A percentile compares a stretch with the other conserved stretches of the same genome.
Evolutionary conservation across 768 basidiomycete genomes (phyloP).

Genomic region (Russula vinacea): DNA sequence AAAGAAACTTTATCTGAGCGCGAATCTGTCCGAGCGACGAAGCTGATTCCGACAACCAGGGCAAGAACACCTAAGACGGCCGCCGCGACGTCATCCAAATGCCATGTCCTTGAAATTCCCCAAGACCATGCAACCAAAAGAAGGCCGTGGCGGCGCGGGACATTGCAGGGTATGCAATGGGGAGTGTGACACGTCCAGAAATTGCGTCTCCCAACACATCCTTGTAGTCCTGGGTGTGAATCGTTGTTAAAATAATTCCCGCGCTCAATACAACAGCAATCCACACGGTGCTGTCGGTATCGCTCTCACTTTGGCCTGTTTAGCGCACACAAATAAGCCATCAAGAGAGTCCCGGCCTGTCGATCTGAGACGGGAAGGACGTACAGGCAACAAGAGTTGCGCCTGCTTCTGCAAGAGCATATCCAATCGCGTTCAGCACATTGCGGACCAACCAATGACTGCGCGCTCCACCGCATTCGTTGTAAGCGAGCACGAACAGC

Average conservation of each 20-base stretch:
- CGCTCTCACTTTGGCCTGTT: conserved; percentile 16
- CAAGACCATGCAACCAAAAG: conserved; percentile 41
- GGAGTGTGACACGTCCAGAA: conserved; percentile 44
- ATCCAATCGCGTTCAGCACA: conserved; percentile 38
- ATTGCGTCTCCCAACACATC: conserved; percentile 44
- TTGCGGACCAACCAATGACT: conserved; percentile 40
- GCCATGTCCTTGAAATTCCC: conserved; percentile 39
- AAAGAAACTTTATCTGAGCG: conserved; percentile 29
- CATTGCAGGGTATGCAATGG: conserved; percentile 42
- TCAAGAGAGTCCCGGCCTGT: neutral
- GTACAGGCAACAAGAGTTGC: conserved; percentile 39
- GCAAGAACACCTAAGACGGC: conserved; percentile 37
- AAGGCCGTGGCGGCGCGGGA: conserved; percentile 37
- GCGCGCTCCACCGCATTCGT: conserved; percentile 31
- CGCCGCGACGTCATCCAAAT: conserved; percentile 35
- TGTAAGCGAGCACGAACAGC: conserved; percentile 31
- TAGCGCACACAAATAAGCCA: neutral
- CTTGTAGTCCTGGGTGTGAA: conserved; percentile 50
- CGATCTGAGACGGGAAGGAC: too few species aligned
- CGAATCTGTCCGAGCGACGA: conserved; percentile 17
- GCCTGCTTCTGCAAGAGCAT: conserved; percentile 41
- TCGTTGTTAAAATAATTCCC: conserved; percentile 44
- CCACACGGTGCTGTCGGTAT: conserved; percentile 35
- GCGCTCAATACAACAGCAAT: conserved; percentile 40
- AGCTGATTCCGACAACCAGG: conserved; percentile 34